Base-by-base conservation (phyloP, 164 flowering plant species). In the Nelumbo lutea region DNA sequence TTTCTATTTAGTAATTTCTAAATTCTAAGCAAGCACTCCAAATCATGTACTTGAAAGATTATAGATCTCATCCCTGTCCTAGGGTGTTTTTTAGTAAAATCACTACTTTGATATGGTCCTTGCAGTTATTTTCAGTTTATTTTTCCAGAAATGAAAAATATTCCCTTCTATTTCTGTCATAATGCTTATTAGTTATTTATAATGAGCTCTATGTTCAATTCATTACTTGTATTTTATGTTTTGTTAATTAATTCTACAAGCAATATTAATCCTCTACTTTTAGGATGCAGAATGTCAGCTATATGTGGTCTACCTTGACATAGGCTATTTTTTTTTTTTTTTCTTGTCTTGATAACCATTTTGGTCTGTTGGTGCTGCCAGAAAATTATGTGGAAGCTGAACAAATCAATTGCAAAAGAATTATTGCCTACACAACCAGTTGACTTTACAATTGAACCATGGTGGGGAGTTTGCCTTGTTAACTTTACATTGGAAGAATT, bases 351-450 rank as follows among this genome's bases (percentile, higher is more conserved):
- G 70, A 70, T 61, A 59, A 59, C 60, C 14, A 57, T 80, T 39
- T 78, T 46, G 27, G 76, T 71, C 42, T 63, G 62, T 76, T 78
- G 77, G 92, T 77, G 82, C 80, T 79, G 38, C 77, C 89, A 95
- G 99, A 95, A 95, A 89, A 89, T 95, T 61, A 95, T 92, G 99
- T 95, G 99, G 99, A 95, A 93, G 87, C 85, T 92, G 73, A 92
- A 93, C 84, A 95, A 95, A 82, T 92, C 99, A 68, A 95, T 95
- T 78, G 98, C 98, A 45, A 95, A 89, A 79, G 99, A 92, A 76
- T 77, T 89, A 63, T 79, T 95, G 78, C 99, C 99, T n/a, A 80
- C 83, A 39, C 97, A 92, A 76, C 96, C 97, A 65, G 97, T 88
- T 62, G 96, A 95, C 71, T 89, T 95, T 76, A 70, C 82, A 50